Evolutionary conservation across 768 basidiomycete genomes (phyloP), one percentile per base, ranked within the genome.

Genomic region (Serpula lacrymans): DNA sequence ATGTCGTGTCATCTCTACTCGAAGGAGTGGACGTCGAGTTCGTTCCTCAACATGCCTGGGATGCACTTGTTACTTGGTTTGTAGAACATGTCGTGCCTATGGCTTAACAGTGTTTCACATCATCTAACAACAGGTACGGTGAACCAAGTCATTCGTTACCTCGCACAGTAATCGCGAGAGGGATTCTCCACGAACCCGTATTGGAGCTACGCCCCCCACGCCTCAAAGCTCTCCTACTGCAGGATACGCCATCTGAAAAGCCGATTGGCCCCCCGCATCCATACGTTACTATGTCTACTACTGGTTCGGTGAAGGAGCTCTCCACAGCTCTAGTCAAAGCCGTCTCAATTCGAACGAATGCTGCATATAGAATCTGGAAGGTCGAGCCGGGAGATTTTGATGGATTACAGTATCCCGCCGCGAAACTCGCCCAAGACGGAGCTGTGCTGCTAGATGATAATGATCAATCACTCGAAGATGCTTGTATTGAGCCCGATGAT

Each of bases 11-110:
- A 4, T 66, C 67, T 44, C 56, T 84, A 12, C 47, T 65, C 20
- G 88, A 92, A 53, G 76, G 79, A 16, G 57, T 78, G 21, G 75
- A 96, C 55, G 75, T 85, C 37, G 84, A 88, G 57, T 85, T 79
- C 49, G 71, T 96, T 3, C 88, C 90, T 2, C 67, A 71, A 43
- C 70, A 73, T 18, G 81, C 79, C 16, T 95, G 91, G 93, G 54
- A 68, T 16, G 67, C 73, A 14, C 72, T 96, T 27, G 61, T 70
- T 6, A 47, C 69, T 37, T 92, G 91, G 94, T 59, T 2, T 34
- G 47, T 42, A 41, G n/a, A n/a, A n/a, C 30, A 20, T 37, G 16
- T 48, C 36, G 20, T 28, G 13, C 32, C 6, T 13, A 24, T 37
- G 45, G 5, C 37, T 27, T 22, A 35, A 30, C 25, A 37, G 21